Conservation (phyloP, 2,329 filamentous ascomycete species). For the Ramularia endophylla region DNA sequence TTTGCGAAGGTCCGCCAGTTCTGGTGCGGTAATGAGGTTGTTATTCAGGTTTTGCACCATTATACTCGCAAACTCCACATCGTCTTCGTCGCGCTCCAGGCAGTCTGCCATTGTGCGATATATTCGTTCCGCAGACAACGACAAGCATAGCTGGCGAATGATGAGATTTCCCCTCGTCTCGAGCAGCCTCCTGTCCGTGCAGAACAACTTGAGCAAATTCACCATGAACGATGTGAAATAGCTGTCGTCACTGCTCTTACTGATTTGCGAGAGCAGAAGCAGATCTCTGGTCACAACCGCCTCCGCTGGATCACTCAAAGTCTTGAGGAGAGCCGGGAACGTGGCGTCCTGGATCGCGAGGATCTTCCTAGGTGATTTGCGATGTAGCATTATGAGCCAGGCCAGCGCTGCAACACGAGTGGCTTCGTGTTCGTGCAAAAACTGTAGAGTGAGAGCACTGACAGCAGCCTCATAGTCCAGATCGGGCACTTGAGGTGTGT, state of each 20-base stretch:
- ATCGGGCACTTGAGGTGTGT: constrained; percentile 40
- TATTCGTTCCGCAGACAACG: constrained; percentile 87
- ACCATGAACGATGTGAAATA: constrained; percentile 99
- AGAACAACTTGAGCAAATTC: constrained; percentile 89
- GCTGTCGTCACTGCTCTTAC: constrained; percentile 90
- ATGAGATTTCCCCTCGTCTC: constrained; percentile 94
- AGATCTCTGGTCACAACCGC: constrained; percentile 93
- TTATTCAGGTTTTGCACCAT: constrained; percentile 99
- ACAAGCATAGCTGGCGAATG: constrained; percentile 89
- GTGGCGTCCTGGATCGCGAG: constrained; percentile 95
- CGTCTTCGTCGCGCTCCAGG: constrained; percentile 88
- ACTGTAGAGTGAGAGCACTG: constrained; percentile 84
- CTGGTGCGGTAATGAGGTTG: constrained; percentile 94
- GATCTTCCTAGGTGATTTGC: constrained; percentile 81
- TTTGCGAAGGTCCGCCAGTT: constrained; percentile 85
- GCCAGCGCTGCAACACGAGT: constrained; percentile 89
- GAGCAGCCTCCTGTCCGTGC: constrained; percentile 82
- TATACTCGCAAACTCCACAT: constrained; percentile 97
- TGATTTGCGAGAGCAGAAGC: constrained; percentile 91
- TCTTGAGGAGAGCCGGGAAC: constrained; percentile 93
- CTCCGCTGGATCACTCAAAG: constrained; percentile 89
- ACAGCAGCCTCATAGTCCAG: constrained; percentile 96
- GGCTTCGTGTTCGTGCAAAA: constrained; percentile 93
- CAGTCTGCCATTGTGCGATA: constrained; percentile 95
- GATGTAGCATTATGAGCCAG: constrained; percentile 97